Percentiles rank a stretch among this genome's conserved stretches.
These are phyloP conservation scores for barrel medic (Medicago truncatula) DNA, from an alignment of 306 rosid genomes.

Conservation along the genomic window DNA sequence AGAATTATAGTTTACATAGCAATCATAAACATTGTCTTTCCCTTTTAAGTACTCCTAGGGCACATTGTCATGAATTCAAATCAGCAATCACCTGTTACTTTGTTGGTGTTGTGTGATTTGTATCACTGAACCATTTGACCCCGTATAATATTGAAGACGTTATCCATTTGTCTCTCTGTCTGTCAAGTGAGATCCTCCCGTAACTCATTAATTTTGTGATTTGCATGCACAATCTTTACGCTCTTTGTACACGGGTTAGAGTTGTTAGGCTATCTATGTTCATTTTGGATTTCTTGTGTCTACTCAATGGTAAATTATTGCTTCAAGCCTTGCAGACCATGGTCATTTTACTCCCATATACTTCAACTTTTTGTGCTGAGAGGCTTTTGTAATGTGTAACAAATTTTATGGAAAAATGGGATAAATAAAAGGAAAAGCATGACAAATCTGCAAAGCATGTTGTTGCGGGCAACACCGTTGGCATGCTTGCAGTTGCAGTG, in stretches of 20 bases:
- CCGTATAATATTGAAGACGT: not conserved
- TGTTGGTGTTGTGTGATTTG: conserved; percentile 5
- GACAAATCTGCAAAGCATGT: conserved; percentile 11
- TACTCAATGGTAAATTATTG: conserved; percentile 1
- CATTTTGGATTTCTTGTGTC: conserved; percentile 23
- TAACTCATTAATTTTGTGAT: not conserved
- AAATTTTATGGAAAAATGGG: not conserved
- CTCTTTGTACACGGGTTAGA: not conserved
- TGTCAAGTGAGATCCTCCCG: not conserved
- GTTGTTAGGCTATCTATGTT: conserved; percentile 22
- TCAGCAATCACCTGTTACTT: conserved; percentile 27
- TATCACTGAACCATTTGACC: conserved; percentile 16
- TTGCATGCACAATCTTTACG: not conserved
- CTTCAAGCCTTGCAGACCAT: conserved; percentile 8
- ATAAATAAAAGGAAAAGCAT: conserved; percentile 16
- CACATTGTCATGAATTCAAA: conserved; percentile 25
- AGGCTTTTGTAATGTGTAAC: not conserved
- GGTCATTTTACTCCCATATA: conserved; percentile 13
- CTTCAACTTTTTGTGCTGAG: conserved; percentile 12
- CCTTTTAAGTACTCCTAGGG: conserved; percentile 30
- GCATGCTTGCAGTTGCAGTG: conserved; percentile 10
- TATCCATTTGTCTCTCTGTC: not conserved
- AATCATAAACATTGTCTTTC: conserved; percentile 14
- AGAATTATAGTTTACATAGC: conserved; percentile 23
- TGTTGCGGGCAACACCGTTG: conserved; percentile 1